Evolutionary conservation across 163 green algal genomes (phyloP), one percentile per base, ranked within the genome.

Genomic region (Chlorella variabilis): DNA sequence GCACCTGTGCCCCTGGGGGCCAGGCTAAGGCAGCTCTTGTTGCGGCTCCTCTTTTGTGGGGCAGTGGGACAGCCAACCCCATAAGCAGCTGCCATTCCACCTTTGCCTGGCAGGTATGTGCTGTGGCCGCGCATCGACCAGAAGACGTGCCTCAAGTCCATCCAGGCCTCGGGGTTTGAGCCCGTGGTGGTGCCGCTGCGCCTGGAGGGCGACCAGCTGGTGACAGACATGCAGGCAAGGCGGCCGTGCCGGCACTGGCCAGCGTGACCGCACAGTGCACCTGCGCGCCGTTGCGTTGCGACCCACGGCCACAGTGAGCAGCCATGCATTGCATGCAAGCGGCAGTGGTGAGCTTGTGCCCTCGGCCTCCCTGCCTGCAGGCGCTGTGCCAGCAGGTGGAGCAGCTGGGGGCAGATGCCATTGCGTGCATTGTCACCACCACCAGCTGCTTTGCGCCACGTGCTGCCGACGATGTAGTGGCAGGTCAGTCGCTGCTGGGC

Each of bases 131-230:
- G 97, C 21, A 93, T 99, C 34, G 97, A 99, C 86, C 97, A 99
- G 91, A 99, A 99, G 87, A 99, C 96, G 0, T 99, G 97, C 89
- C 83, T 99, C 38, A 99, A 99, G 83, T 84, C 83, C 38, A 92
- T 99, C 38, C 84, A 89, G 0, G 89, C 93, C 23, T 92, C 94
- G 8, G 89, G 89, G 3, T 81, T 92, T 54, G 80, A 93, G 74
- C 86, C 92, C 21, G 82, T 96, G 69, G 93, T 97, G 29, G 49
- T 98, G n/a, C 71, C 90, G 38, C 88, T 95, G 74, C 25, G 68
- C 27, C 54, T 86, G 59, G 59, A 86, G 2, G 94, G 92, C 0
- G 95, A 98, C 63, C 56, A 98, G 87, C 89, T 99, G 79, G 68
- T 87, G 3, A 98, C 95, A 20, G 91, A 98, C 81, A 27, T 97